Conservation (phyloP, 495 filamentous ascomycete species). For the Penicillium taxi region DNA sequence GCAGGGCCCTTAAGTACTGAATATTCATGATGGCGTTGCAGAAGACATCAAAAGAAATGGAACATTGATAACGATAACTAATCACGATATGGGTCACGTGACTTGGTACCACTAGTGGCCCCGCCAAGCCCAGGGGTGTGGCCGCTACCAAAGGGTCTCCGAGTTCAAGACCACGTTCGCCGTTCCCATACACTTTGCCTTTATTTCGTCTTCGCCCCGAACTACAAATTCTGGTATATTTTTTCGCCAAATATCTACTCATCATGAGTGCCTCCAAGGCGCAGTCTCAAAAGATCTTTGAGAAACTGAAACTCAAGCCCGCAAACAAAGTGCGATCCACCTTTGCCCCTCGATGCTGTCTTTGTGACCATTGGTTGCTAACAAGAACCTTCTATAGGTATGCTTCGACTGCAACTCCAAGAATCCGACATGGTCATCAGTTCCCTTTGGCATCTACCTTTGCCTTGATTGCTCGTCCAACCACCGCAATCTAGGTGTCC, state of each 20-base stretch:
- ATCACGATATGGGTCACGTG: conserved; percentile 16
- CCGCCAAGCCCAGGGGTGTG: neutral
- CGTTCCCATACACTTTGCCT: conserved; percentile 22
- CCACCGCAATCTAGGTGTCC: conserved; percentile 84
- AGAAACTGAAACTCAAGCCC: conserved; percentile 88
- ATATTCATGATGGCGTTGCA: conserved; percentile 14
- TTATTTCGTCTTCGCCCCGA: conserved; percentile 11
- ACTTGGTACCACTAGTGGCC: conserved; percentile 4
- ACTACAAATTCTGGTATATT: conserved; percentile 1
- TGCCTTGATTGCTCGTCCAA: conserved; percentile 94
- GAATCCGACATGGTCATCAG: conserved; percentile 97
- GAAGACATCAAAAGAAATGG: conserved; percentile 2
- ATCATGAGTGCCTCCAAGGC: conserved; percentile 86
- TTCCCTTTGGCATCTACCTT: conserved; percentile 94
- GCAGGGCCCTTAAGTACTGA: conserved; percentile 13
- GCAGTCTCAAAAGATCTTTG: conserved; percentile 93
- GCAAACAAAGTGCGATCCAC: conserved; percentile 74
- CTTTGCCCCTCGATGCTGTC: conserved; percentile 14
- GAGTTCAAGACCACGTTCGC: conserved; percentile 25
- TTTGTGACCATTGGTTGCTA: conserved; percentile 15
- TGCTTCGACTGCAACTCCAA: conserved; percentile 97
- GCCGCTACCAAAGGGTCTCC: conserved; percentile 6
- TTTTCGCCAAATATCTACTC: conserved; percentile 4
- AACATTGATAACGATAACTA: conserved; percentile 13
- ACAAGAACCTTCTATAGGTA: conserved; percentile 47